Conservation (phyloP, 768 basidiomycete species). For the Cubamyces sp. region DNA sequence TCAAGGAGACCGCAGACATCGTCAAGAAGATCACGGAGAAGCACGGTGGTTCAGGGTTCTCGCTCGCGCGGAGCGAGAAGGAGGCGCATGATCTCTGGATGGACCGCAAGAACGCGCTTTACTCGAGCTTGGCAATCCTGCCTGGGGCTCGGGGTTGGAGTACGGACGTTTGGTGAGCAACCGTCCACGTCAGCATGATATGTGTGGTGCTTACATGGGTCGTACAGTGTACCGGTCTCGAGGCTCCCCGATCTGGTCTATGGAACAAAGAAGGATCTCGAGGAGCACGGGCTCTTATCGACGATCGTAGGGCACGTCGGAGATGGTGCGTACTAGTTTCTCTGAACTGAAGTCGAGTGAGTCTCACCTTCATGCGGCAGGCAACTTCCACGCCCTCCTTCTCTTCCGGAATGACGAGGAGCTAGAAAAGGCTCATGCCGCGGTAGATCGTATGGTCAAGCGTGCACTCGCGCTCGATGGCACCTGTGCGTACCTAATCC, state of each 20-base stretch:
- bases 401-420: slow-evolving; percentile 43
- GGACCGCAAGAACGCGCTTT: slow-evolving; percentile 69
- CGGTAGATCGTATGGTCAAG: slow-evolving; percentile 63
- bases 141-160: slow-evolving; percentile 64
- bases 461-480: slow-evolving; percentile 74
- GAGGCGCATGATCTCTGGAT: slow-evolving; percentile 79
- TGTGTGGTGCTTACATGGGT: neutral
- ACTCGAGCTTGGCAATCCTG: slow-evolving; percentile 56
- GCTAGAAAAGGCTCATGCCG: slow-evolving; percentile 36
- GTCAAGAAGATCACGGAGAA: slow-evolving; percentile 61
- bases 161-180: slow-evolving; percentile 75
- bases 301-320: slow-evolving; percentile 80
- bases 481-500: slow-evolving; percentile 53
- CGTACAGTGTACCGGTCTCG: slow-evolving; percentile 60
- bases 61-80: slow-evolving; percentile 61
- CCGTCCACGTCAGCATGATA: neutral
- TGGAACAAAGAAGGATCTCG: slow-evolving; percentile 75
- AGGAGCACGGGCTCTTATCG: slow-evolving; percentile 55
- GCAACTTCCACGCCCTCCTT: slow-evolving; percentile 48
- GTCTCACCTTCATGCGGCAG: slow-evolving; percentile 26
- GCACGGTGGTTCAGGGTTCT: slow-evolving; percentile 70
- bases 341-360: neutral
- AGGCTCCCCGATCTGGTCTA: slow-evolving; percentile 64
- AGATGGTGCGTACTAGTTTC: slow-evolving; percentile 49
- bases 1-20: slow-evolving; percentile 64